A percentile compares a stretch with the other conserved stretches of the same genome.
phyloP scores from a whole-genome alignment of 2,329 filamentous ascomycete genomes.

The Bertia moriformis region DNA sequence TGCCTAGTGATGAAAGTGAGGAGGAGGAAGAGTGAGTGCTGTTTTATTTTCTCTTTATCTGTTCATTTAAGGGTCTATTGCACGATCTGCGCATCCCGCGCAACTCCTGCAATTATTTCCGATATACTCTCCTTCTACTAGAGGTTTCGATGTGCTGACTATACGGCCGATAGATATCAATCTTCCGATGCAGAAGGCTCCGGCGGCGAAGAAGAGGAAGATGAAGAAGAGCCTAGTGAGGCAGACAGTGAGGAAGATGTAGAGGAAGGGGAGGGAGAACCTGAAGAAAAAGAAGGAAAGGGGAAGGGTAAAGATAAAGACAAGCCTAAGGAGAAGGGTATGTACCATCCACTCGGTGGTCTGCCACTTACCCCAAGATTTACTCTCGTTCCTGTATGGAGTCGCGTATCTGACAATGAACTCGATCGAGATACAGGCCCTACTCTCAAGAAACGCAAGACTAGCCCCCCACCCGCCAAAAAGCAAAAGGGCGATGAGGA shows the following conservation, averaged over 20 bases:
- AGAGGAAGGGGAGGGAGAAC: slow-evolving; percentile 3
- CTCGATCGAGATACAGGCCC: no score
- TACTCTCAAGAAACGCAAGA: not conserved
- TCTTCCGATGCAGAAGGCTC: not conserved
- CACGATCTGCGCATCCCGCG: not conserved
- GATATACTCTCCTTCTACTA: no score
- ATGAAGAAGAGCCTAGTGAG: slow-evolving; percentile 5
- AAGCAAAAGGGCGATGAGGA: slow-evolving; percentile 9
- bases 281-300: slow-evolving; percentile 6
- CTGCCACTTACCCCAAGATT: slow-evolving; percentile 1
- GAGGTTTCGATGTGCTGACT: no score
- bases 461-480: slow-evolving; percentile 9
- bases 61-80: not conserved
- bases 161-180: slow-evolving; percentile 1
- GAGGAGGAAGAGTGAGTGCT: slow-evolving; percentile 8
- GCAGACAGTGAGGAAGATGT: slow-evolving; percentile 9
- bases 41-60: not conserved
- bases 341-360: slow-evolving; percentile 7
- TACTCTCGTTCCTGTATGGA: not conserved
- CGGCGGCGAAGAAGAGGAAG: slow-evolving; percentile 2
- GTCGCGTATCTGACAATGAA: not conserved
- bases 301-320: not conserved
- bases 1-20: slow-evolving; percentile 6
- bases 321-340: not conserved
- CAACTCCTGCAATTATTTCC: no score